Base-by-base conservation (phyloP, 192 early-diverging fungal species). In the Linnemannia elongata region DNA sequence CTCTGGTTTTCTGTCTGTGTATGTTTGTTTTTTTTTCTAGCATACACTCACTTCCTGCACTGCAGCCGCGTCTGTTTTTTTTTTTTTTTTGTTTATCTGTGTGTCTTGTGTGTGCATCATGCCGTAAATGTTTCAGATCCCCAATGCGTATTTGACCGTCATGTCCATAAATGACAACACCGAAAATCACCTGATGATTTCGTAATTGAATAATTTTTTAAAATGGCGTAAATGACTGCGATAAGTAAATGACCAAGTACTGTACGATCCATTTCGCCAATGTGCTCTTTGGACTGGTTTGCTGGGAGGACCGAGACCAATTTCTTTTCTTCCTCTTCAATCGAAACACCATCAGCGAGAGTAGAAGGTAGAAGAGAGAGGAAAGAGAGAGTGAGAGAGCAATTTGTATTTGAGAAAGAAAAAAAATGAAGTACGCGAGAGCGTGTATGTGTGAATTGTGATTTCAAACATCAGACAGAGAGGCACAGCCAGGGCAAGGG, bases 171-270 rank as follows among this genome's bases (percentile, higher is more conserved):
- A 73, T 80, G 73, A 57, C 72, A 18, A 52, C 17, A 15, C n/a
- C 70, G 18, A 17, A 24, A 17, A 6, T 73, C 66, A 27, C 47
- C 71, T 18, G 33, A 70, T n/a, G 49, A 49, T 33, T 55, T 72
- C 39, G 72, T 74, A 42, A 63, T 73, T 39, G 55, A 54, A n/a
- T n/a, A n/a, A n/a, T n/a, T n/a, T n/a, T n/a, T n/a, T n/a, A 44
- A 44, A 44, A 44, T 44, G 44, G 44, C 44, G 44, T 15, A 13
- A 45, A 45, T 45, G 12, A 45, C 44, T 15, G 12, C 12, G 44
- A 80, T 66, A 71, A 80, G 57, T 38, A 73, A 60, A 0, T 1
- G 30, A 0, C 38, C 44, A 0, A 44, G 8, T 6, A 2, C 42
- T 6, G 6, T 0, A 6, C 2, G 3, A 1, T 1, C 12, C 44